These are phyloP conservation scores for Penicillium sp. DNA, from an alignment of 2,329 filamentous ascomycete genomes.

Conservation along the genomic window DNA sequence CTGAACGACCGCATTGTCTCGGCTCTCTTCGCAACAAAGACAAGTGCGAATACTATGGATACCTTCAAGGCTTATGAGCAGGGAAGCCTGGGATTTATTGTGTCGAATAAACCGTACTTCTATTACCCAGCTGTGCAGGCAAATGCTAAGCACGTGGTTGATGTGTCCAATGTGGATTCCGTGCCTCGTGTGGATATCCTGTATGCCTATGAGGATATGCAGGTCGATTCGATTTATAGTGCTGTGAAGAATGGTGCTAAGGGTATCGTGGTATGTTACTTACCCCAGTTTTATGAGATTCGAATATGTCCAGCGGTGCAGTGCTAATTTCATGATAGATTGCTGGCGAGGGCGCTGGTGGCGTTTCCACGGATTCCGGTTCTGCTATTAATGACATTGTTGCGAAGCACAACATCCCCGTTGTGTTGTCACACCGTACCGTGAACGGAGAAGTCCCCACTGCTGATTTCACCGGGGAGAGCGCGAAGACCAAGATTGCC, in stretches of 20 bases:
- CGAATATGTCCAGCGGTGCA: neutral
- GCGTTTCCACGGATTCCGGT: constrained; percentile 20
- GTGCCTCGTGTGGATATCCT: constrained; percentile 31
- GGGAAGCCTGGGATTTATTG: constrained; percentile 59
- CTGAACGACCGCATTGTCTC: constrained; percentile 62
- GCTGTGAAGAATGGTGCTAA: constrained; percentile 26
- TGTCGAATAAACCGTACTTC: constrained; percentile 60
- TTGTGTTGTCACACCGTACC: constrained; percentile 27
- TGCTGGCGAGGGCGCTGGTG: constrained; percentile 27
- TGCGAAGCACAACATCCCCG: constrained; percentile 17
- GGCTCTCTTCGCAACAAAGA: constrained; percentile 62
- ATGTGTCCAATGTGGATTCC: constrained; percentile 17
- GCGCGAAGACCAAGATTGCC: constrained; percentile 17
- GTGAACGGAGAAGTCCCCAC: constrained; percentile 28
- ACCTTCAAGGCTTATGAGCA: constrained; percentile 61
- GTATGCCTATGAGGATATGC: constrained; percentile 31
- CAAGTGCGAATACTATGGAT: constrained; percentile 62
- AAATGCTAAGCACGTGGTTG: constrained; percentile 39
- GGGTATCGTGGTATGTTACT: constrained; percentile 26
- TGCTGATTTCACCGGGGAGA: constrained; percentile 14
- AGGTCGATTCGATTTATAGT: constrained; percentile 23
- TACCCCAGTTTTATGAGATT: too few relatives aligned
- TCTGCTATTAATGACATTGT: constrained; percentile 20
- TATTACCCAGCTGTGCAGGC: constrained; percentile 57
- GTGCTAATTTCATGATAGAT: constrained; percentile 14